Percentiles rank a stretch among this genome's conserved stretches.
Conservation (phyloP, 2,329 filamentous ascomycete species). For the Xylaria sp. region DNA sequence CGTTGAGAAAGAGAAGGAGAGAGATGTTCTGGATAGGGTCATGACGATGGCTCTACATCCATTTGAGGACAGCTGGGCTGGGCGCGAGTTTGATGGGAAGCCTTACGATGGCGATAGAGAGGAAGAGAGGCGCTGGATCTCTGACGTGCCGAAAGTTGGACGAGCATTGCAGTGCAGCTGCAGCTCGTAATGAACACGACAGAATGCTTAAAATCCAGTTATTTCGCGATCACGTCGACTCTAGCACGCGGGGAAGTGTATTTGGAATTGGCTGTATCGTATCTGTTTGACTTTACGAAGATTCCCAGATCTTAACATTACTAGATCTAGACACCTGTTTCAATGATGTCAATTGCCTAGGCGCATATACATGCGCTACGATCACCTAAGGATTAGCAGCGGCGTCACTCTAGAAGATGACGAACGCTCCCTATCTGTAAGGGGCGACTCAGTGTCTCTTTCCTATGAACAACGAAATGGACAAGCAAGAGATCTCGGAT, state of each 20-base stretch:
- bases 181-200: conserved; percentile 71
- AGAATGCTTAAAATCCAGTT: background rate
- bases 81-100: conserved; percentile 59
- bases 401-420: background rate
- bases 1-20: conserved; percentile 85
- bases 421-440: background rate
- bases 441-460: background rate
- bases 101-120: conserved; percentile 68
- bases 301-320: background rate
- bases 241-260: background rate
- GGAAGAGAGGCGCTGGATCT: conserved; percentile 85
- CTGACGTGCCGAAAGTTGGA: conserved; percentile 82
- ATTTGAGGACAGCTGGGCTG: conserved; percentile 82
- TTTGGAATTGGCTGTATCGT: background rate
- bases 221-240: background rate
- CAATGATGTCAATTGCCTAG: background rate
- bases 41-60: conserved; percentile 88
- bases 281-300: background rate
- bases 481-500: background rate
- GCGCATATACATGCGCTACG: background rate
- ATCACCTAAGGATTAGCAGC: background rate
- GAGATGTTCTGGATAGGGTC: conserved; percentile 78
- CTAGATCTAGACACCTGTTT: conserved; percentile 3
- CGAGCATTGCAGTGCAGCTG: conserved; percentile 95
- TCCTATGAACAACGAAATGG: background rate